Evolutionary conservation across 1,139 yeast species (phyloP).

Genomic region (Candida pseudoviswanathii): DNA sequence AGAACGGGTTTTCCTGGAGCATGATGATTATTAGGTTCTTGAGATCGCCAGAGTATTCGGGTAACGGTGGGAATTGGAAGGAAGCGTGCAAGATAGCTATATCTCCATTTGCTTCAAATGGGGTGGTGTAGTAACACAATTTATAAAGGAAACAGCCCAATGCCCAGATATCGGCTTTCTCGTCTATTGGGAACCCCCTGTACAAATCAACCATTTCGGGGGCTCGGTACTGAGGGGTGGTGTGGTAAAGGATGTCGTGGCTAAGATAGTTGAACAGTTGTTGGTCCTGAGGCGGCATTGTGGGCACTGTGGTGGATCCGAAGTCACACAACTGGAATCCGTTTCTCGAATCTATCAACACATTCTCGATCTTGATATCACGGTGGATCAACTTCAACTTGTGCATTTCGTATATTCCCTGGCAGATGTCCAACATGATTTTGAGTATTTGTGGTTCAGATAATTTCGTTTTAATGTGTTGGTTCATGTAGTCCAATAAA

Average conservation of each 20-base stretch:
- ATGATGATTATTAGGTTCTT: conserved; percentile 77
- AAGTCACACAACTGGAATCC: conserved; percentile 74
- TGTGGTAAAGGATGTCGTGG: conserved; percentile 70
- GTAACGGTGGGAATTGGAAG: conserved; percentile 59
- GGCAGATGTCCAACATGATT: conserved; percentile 66
- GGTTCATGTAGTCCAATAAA: conserved; percentile 73
- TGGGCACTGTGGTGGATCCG: conserved; percentile 67
- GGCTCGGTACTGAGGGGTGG: conserved; percentile 81
- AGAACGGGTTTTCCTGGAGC: conserved; percentile 76
- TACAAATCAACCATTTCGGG: conserved; percentile 83
- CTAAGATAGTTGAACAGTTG: conserved; percentile 62
- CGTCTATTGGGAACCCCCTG: conserved; percentile 68
- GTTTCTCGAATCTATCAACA: conserved; percentile 57
- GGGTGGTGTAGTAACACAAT: conserved; percentile 78
- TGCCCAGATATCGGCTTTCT: conserved; percentile 84
- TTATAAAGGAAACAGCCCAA: conserved; percentile 77
- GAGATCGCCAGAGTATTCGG: conserved; percentile 60
- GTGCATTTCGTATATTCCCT: conserved; percentile 78
- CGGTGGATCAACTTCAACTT: conserved; percentile 63
- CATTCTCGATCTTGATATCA: conserved; percentile 80
- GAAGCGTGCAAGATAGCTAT: conserved; percentile 70
- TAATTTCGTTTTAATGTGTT: conserved; percentile 63
- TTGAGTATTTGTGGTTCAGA: conserved; percentile 62
- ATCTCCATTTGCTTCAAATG: conserved; percentile 77
- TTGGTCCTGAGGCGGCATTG: conserved; percentile 65